Evolutionary conservation across 257 asterid species (phyloP).

Genomic region (Plantago major): DNA sequence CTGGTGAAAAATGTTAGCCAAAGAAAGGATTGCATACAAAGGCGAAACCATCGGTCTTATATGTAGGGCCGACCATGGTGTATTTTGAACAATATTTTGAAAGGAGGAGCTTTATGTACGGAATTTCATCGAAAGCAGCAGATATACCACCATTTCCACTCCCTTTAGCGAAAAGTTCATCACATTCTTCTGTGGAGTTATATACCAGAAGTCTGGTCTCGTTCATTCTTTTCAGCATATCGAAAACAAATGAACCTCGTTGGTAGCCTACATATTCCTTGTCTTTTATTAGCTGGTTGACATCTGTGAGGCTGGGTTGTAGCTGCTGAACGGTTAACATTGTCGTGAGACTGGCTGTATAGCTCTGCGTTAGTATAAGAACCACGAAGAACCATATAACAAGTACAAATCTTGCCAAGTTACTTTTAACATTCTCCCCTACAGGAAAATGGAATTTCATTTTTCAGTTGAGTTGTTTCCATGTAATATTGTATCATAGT

Average conservation of each 20-base stretch:
- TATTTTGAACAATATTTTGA: slow-evolving; percentile 34
- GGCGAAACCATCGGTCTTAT: slow-evolving; percentile 47
- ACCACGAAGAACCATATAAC: slow-evolving; percentile 39
- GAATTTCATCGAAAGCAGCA: slow-evolving; percentile 39
- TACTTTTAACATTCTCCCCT: slow-evolving; percentile 36
- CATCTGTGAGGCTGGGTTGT: slow-evolving; percentile 27
- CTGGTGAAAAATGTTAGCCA: not conserved
- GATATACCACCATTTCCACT: slow-evolving; percentile 29
- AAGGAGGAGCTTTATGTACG: slow-evolving; percentile 40
- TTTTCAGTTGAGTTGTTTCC: no score
- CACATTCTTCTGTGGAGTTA: slow-evolving; percentile 17
- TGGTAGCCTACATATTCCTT: slow-evolving; percentile 26
- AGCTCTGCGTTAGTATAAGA: slow-evolving; percentile 39
- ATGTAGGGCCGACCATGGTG: slow-evolving; percentile 33
- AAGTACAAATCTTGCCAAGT: slow-evolving; percentile 30
- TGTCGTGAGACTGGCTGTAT: slow-evolving; percentile 35
- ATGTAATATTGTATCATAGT: no score
- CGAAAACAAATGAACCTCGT: slow-evolving; percentile 29
- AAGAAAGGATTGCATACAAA: slow-evolving; percentile 29
- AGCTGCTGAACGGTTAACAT: slow-evolving; percentile 35
- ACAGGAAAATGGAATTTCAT: slow-evolving; percentile 6
- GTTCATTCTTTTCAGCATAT: slow-evolving; percentile 15
- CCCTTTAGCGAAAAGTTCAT: slow-evolving; percentile 29
- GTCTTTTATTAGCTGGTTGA: slow-evolving; percentile 21
- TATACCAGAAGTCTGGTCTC: slow-evolving; percentile 24